phyloP scores from a whole-genome alignment of 1,284 basidiomycete species.

The Agaricales sp. region DNA sequence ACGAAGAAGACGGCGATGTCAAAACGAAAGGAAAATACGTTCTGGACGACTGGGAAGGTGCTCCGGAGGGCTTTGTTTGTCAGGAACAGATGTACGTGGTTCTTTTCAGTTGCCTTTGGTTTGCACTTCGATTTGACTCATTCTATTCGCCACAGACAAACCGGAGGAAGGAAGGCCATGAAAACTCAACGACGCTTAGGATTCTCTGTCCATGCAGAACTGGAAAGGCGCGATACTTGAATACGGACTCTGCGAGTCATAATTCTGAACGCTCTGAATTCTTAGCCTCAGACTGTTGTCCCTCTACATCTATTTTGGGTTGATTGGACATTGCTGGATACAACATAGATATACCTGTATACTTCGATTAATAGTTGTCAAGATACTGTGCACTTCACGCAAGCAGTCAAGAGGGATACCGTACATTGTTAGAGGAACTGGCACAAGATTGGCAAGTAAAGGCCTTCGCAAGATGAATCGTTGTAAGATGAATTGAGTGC shows the following conservation, averaged over 20 bases:
- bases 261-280: too few relatives aligned
- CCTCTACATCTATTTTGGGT: too few relatives aligned
- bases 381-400: too few relatives aligned
- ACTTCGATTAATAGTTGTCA: too few relatives aligned
- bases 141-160: conserved; percentile 40
- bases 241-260: too few relatives aligned
- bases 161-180: conserved; percentile 82
- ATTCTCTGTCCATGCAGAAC: conserved; percentile 75
- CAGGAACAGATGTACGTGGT: conserved; percentile 76
- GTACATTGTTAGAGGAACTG: too few relatives aligned
- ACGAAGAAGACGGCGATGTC: conserved; percentile 24
- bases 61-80: conserved; percentile 92
- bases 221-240: conserved; percentile 22
- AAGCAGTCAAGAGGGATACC: too few relatives aligned
- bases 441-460: too few relatives aligned
- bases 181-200: conserved; percentile 84
- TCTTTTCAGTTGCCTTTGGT: conserved; percentile 4
- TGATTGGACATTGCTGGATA: too few relatives aligned
- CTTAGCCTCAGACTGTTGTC: too few relatives aligned
- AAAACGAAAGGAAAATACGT: conserved; percentile 54
- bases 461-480: background rate
- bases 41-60: conserved; percentile 87
- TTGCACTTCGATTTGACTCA: background rate
- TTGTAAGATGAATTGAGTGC: background rate
- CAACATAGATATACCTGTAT: too few relatives aligned